phyloP scores from a whole-genome alignment of 225 moss, liverwort and hornwort species.

The Sphagnum contortum region DNA sequence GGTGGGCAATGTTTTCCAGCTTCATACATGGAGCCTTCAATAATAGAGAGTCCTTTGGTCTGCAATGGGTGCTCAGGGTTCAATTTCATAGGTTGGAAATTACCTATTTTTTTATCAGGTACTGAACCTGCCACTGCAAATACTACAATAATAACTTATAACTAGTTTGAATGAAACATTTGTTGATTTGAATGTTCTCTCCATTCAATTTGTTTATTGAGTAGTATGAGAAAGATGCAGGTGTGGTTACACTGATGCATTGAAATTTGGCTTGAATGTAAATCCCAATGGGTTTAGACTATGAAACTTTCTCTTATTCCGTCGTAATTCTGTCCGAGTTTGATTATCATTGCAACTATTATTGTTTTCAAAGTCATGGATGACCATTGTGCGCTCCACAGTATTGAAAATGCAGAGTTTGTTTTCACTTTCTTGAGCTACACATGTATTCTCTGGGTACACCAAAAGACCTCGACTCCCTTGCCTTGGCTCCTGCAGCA shows the following conservation, averaged over 20 bases:
- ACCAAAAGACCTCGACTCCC: conserved; percentile 5
- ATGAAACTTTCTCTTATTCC: conserved; percentile 2
- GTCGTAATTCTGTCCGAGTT: neutral
- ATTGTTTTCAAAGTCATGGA: conserved; percentile 4
- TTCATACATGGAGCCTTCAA: too few relatives aligned
- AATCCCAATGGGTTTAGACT: conserved; percentile 14
- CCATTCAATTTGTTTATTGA: too few relatives aligned
- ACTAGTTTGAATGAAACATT: too few relatives aligned
- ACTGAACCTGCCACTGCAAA: too few relatives aligned
- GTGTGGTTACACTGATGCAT: neutral
- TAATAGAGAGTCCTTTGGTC: too few relatives aligned
- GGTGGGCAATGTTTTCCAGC: too few relatives aligned
- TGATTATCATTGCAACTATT: neutral
- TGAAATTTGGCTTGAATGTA: conserved; percentile 17
- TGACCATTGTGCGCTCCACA: conserved; percentile 6
- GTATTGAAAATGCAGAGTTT: conserved; percentile 30
- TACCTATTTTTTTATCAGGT: too few relatives aligned
- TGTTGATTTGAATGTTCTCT: too few relatives aligned
- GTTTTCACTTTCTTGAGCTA: conserved; percentile 4
- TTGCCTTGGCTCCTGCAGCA: neutral
- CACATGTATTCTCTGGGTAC: conserved; percentile 12
- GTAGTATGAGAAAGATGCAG: too few relatives aligned
- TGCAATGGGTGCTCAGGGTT: too few relatives aligned
- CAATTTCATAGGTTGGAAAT: too few relatives aligned
- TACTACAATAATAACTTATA: too few relatives aligned